Evolutionary conservation across 2,329 filamentous ascomycete species (phyloP).

Genomic region (Phoma sp.): DNA sequence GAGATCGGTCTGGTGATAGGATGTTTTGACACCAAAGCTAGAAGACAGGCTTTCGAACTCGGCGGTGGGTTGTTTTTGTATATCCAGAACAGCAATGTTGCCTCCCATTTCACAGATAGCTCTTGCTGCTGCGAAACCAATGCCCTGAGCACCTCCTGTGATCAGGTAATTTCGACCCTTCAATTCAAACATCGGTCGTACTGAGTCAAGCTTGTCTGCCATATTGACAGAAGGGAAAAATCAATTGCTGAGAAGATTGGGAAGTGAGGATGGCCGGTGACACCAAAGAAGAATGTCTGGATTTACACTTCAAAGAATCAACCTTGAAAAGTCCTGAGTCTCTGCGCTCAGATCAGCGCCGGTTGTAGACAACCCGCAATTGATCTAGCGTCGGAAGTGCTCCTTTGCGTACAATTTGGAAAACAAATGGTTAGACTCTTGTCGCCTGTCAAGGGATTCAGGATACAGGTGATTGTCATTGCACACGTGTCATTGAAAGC

Average conservation of each 20-base stretch:
- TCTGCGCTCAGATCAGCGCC: neutral
- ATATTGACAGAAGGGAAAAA: neutral
- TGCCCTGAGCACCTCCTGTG: conserved; percentile 28
- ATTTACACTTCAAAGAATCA: neutral
- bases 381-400: conserved; percentile 1
- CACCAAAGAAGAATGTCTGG: too few species aligned
- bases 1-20: conserved; percentile 25
- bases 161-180: conserved; percentile 24
- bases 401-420: neutral
- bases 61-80: conserved; percentile 16
- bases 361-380: neutral
- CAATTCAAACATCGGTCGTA: conserved; percentile 23
- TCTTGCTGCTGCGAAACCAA: conserved; percentile 23
- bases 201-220: conserved; percentile 18
- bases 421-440: neutral
- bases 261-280: too few species aligned
- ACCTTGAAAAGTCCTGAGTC: neutral
- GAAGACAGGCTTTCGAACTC: conserved; percentile 17
- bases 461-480: too few species aligned
- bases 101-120: conserved; percentile 28
- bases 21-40: conserved; percentile 19
- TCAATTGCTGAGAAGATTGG: too few species aligned
- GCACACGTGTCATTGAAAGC: neutral
- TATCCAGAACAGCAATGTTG: conserved; percentile 26
- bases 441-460: neutral